Conservation (phyloP, 768 basidiomycete genomes). For the Phylloporus sp. region DNA sequence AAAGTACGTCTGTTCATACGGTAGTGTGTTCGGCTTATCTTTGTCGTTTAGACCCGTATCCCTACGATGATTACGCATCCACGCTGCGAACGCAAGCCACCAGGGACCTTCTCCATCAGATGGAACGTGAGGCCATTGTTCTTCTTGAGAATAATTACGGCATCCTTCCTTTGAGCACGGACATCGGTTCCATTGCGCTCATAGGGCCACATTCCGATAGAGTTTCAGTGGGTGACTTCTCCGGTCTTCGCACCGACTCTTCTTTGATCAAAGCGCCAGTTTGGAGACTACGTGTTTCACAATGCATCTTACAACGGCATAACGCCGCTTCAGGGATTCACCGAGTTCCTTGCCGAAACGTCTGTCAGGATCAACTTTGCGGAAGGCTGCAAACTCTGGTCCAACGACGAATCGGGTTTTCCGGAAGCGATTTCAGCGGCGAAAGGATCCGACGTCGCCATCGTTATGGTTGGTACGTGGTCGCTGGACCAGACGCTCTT, state of each 20-base stretch:
- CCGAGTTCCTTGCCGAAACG: slow-evolving; percentile 43
- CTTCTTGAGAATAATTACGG: slow-evolving; percentile 54
- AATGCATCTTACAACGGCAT: slow-evolving; percentile 49
- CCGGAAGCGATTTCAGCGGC: slow-evolving; percentile 52
- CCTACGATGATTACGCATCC: slow-evolving; percentile 53
- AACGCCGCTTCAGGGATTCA: slow-evolving; percentile 56
- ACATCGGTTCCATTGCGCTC: slow-evolving; percentile 49
- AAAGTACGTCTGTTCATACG: slow-evolving; percentile 48
- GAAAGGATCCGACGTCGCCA: slow-evolving; percentile 49
- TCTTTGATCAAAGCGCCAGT: slow-evolving; percentile 29
- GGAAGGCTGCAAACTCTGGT: slow-evolving; percentile 64
- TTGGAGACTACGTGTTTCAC: slow-evolving; percentile 69
- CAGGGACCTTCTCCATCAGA: slow-evolving; percentile 39
- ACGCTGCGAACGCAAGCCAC: slow-evolving; percentile 53
- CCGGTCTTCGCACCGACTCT: no score
- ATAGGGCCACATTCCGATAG: slow-evolving; percentile 61
- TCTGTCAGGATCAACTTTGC: slow-evolving; percentile 57
- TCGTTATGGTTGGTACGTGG: slow-evolving; percentile 58
- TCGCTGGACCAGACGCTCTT: slow-evolving; percentile 29
- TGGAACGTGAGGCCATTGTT: slow-evolving; percentile 58
- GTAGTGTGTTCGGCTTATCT: no score
- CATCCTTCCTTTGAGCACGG: slow-evolving; percentile 49
- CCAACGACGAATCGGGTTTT: slow-evolving; percentile 37
- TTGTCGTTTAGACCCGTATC: slow-evolving; percentile 42
- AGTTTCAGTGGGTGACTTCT: slow-evolving; percentile 43